Evolutionary conservation across 257 asterid genomes (phyloP).

Genomic region (Mitragyna speciosa): DNA sequence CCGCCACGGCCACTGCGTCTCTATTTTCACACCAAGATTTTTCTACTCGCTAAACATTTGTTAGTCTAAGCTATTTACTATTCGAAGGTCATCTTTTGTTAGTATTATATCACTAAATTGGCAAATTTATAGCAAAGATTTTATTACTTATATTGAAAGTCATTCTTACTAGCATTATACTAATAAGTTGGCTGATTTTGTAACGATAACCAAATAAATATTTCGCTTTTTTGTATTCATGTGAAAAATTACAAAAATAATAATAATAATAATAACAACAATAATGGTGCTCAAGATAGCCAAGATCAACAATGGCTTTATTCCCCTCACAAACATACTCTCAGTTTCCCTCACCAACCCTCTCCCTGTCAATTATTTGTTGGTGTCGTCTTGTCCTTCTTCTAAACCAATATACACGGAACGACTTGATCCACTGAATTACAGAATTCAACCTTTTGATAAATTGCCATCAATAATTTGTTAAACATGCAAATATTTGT

Average conservation of each 20-base stretch:
- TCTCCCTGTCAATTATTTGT: background rate
- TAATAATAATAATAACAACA: too few species aligned
- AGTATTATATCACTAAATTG: too few species aligned
- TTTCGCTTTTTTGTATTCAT: too few species aligned
- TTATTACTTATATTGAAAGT: too few species aligned
- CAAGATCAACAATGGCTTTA: background rate
- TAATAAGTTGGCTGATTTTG: too few species aligned
- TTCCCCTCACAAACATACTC: background rate
- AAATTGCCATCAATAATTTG: background rate
- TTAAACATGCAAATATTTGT: background rate
- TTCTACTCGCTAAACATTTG: background rate
- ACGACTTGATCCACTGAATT: background rate
- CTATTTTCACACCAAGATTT: background rate
- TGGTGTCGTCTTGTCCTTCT: background rate
- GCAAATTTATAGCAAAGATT: too few species aligned
- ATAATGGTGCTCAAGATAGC: too few species aligned
- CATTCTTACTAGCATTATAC: too few species aligned
- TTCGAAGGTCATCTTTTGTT: too few species aligned
- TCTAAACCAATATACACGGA: background rate
- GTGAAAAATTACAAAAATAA: too few species aligned
- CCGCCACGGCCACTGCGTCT: slow-evolving; percentile 5
- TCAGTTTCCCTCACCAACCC: background rate
- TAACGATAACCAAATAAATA: too few species aligned
- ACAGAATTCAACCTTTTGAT: background rate
- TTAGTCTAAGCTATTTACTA: too few species aligned